phyloP scores from a whole-genome alignment of 2,329 filamentous ascomycete genomes.

The Cladobotryum mycophilum region DNA sequence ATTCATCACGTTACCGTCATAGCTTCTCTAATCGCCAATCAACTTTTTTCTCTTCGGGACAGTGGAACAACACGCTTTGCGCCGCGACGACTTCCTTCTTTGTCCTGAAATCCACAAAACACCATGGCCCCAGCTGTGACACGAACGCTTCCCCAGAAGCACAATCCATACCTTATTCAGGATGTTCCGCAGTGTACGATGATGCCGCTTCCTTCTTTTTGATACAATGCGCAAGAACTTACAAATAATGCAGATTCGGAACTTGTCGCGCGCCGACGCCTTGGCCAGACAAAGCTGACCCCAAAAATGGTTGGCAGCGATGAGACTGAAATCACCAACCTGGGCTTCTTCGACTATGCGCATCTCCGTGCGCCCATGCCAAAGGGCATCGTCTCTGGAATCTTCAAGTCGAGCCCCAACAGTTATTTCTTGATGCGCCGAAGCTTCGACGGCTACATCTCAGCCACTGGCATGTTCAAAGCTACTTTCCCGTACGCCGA shows the following conservation, averaged over 20 bases:
- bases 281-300: conserved; percentile 87
- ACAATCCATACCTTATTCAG: conserved; percentile 61
- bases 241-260: conserved; percentile 51
- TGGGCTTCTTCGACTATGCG: conserved; percentile 90
- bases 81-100: conserved; percentile 7
- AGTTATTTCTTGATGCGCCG: conserved; percentile 97
- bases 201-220: conserved; percentile 4
- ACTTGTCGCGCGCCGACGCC: conserved; percentile 74
- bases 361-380: conserved; percentile 89
- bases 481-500: conserved; percentile 77
- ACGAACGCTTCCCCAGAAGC: conserved; percentile 51
- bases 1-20: background rate
- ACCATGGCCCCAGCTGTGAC: conserved; percentile 29
- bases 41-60: conserved; percentile 10
- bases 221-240: conserved; percentile 15
- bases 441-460: conserved; percentile 77
- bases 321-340: conserved; percentile 64
- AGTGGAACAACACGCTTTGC: conserved; percentile 10
- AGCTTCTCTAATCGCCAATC: conserved; percentile 14
- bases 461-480: conserved; percentile 89
- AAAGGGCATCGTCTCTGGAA: conserved; percentile 84
- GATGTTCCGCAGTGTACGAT: conserved; percentile 56
- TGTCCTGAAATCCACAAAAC: background rate
- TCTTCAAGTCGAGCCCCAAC: conserved; percentile 83
- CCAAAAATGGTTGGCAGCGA: conserved; percentile 74